These are phyloP conservation scores for Moesziomyces parantarcticus DNA, from an alignment of 1,284 basidiomycete species.

Conservation along the genomic window DNA sequence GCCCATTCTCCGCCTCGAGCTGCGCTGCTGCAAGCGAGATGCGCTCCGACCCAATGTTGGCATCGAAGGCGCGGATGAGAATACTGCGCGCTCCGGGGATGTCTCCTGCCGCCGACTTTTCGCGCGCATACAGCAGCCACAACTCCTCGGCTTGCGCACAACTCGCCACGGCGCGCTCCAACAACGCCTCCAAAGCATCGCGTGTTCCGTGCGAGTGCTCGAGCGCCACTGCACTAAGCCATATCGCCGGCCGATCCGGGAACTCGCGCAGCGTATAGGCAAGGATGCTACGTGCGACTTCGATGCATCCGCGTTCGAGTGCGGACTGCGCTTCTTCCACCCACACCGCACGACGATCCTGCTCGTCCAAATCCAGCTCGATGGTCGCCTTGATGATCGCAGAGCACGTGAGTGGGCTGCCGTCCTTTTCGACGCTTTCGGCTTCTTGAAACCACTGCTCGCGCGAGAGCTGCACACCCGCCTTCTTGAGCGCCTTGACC, in stretches of 20 bases:
- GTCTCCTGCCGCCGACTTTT: slow-evolving; percentile 85
- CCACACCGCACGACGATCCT: slow-evolving; percentile 90
- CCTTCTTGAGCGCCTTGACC: slow-evolving; percentile 80
- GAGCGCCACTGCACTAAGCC: slow-evolving; percentile 89
- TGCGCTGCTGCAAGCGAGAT: slow-evolving; percentile 98
- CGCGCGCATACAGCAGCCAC: slow-evolving; percentile 97
- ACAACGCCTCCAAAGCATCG: slow-evolving; percentile 82
- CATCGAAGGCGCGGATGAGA: slow-evolving; percentile 88
- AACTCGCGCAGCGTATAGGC: slow-evolving; percentile 92
- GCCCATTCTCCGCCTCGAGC: slow-evolving; percentile 91
- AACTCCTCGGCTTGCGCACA: slow-evolving; percentile 94
- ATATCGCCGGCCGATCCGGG: slow-evolving; percentile 82
- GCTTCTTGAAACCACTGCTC: slow-evolving; percentile 98
- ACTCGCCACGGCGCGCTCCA: slow-evolving; percentile 83
- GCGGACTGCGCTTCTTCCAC: slow-evolving; percentile 87
- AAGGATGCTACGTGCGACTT: slow-evolving; percentile 85
- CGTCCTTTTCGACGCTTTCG: slow-evolving; percentile 88
- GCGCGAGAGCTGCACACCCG: slow-evolving; percentile 87
- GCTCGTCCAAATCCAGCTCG: slow-evolving; percentile 93
- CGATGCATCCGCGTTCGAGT: slow-evolving; percentile 79
- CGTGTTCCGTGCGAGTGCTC: slow-evolving; percentile 88
- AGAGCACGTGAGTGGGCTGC: slow-evolving; percentile 85
- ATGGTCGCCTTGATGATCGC: slow-evolving; percentile 95
- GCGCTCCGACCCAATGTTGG: slow-evolving; percentile 94
- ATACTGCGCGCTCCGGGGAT: slow-evolving; percentile 86